Evolutionary conservation across 805 yeast genomes (phyloP).

Genomic region (Cyberlindnera euphorbiiphila): DNA sequence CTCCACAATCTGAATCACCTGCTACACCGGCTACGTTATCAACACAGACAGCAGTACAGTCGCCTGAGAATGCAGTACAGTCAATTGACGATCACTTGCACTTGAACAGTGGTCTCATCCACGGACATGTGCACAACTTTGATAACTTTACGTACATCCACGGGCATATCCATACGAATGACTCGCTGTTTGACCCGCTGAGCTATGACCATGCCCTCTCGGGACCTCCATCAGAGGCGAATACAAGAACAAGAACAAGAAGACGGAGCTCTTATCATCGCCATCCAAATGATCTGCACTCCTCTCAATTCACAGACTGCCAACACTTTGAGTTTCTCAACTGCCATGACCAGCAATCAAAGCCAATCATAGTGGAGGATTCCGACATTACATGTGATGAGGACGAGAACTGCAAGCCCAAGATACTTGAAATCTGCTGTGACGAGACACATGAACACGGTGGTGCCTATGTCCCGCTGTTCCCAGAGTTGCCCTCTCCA

Average conservation of each 20-base stretch:
- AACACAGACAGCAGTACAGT: too few species aligned
- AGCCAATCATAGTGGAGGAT: slow-evolving; percentile 18
- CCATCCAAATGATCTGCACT: slow-evolving; percentile 21
- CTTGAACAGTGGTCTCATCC: slow-evolving; percentile 45
- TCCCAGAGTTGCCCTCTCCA: slow-evolving; percentile 1
- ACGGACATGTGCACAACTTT: slow-evolving; percentile 64
- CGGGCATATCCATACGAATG: slow-evolving; percentile 57
- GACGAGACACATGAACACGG: slow-evolving; percentile 30
- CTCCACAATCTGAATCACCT: too few species aligned
- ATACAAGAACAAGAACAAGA: not conserved
- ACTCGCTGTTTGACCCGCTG: slow-evolving; percentile 7
- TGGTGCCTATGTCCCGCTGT: slow-evolving; percentile 5
- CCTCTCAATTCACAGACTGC: slow-evolving; percentile 31
- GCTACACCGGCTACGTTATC: too few species aligned
- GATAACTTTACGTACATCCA: slow-evolving; percentile 59
- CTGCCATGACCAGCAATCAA: slow-evolving; percentile 29
- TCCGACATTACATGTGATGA: slow-evolving; percentile 20
- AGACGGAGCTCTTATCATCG: slow-evolving; percentile 15
- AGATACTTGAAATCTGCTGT: slow-evolving; percentile 39
- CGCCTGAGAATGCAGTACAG: too few species aligned
- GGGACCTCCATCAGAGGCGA: not conserved
- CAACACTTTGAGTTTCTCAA: slow-evolving; percentile 41
- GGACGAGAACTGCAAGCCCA: slow-evolving; percentile 34
- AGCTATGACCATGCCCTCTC: not conserved
- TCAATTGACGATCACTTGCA: too few species aligned